Percentiles rank a stretch among this genome's conserved stretches.
phyloP scores from a whole-genome alignment of 495 filamentous ascomycete species.

The Neurospora hispaniola region DNA sequence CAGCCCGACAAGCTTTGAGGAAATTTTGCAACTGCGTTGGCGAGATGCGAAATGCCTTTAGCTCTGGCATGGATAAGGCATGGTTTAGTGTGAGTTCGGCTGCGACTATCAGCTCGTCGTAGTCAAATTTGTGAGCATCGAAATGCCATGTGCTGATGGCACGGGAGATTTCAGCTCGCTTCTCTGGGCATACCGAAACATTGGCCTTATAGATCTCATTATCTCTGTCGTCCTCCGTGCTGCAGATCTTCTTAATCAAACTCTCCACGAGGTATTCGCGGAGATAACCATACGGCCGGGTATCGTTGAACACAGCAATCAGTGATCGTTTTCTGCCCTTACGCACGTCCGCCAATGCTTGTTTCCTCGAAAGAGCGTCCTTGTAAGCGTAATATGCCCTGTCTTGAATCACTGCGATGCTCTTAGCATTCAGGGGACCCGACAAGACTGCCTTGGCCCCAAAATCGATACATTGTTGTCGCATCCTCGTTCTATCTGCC shows the following conservation, averaged over 20 bases:
- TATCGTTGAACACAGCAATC: constrained; percentile 79
- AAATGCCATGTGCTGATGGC: constrained; percentile 80
- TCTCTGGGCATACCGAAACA: constrained; percentile 42
- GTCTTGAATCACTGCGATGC: constrained; percentile 61
- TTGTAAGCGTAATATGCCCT: constrained; percentile 75
- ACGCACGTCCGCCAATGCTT: constrained; percentile 52
- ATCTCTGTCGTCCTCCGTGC: constrained; percentile 41
- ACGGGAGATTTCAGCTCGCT: constrained; percentile 49
- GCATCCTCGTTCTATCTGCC: constrained; percentile 31
- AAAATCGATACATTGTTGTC: constrained; percentile 63
- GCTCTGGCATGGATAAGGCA: constrained; percentile 69
- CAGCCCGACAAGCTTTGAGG: constrained; percentile 68
- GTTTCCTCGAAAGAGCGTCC: constrained; percentile 56
- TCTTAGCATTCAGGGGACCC: constrained; percentile 59
- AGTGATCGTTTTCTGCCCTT: constrained; percentile 75
- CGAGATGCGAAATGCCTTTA: constrained; percentile 62
- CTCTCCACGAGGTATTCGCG: constrained; percentile 80
- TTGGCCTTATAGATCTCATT: constrained; percentile 29
- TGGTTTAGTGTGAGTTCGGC: constrained; percentile 81
- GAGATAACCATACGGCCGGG: constrained; percentile 72
- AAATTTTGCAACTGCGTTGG: constrained; percentile 63
- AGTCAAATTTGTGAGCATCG: constrained; percentile 74
- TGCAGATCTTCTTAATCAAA: constrained; percentile 87
- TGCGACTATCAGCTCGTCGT: constrained; percentile 77
- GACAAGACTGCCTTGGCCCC: constrained; percentile 79